Conservation (phyloP, 2,329 filamentous ascomycete genomes). For the Clonostachys rhizophaga region DNA sequence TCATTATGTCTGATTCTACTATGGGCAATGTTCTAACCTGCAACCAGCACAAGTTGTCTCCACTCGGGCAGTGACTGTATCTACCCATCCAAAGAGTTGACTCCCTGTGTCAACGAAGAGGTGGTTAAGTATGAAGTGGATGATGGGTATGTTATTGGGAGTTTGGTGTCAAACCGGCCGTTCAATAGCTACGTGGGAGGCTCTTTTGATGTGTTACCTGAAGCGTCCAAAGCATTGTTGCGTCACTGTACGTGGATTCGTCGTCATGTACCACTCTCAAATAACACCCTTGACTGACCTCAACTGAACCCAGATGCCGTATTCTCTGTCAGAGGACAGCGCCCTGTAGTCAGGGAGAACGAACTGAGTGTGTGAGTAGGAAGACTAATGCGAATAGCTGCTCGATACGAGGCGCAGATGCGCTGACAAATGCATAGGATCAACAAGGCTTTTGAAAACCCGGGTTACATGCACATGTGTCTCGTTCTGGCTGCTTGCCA, state of each 20-base stretch:
- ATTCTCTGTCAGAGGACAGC: slow-evolving; percentile 29
- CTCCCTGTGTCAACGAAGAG: background rate
- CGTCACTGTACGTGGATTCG: slow-evolving; percentile 15
- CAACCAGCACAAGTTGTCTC: slow-evolving; percentile 34
- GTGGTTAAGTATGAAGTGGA: no score
- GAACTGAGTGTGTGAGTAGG: slow-evolving; percentile 19
- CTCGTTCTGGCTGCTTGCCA: slow-evolving; percentile 37
- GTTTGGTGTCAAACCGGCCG: slow-evolving; percentile 6
- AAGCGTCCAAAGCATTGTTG: slow-evolving; percentile 19
- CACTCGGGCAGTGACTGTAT: slow-evolving; percentile 37
- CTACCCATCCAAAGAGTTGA: slow-evolving; percentile 12
- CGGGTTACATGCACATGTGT: slow-evolving; percentile 38
- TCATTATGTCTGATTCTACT: background rate
- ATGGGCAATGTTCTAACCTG: background rate
- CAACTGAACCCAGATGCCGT: slow-evolving; percentile 6
- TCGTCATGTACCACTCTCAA: background rate
- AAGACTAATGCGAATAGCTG: no score
- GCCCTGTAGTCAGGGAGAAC: slow-evolving; percentile 26
- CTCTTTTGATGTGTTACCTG: slow-evolving; percentile 20
- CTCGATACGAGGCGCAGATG: background rate
- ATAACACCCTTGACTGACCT: background rate
- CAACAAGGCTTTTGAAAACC: slow-evolving; percentile 34
- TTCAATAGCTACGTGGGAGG: slow-evolving; percentile 21
- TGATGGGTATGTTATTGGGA: no score
- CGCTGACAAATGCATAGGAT: slow-evolving; percentile 22